These are phyloP conservation scores for Ulota crispa DNA, from an alignment of 225 moss, liverwort and hornwort species.

Conservation along the genomic window DNA sequence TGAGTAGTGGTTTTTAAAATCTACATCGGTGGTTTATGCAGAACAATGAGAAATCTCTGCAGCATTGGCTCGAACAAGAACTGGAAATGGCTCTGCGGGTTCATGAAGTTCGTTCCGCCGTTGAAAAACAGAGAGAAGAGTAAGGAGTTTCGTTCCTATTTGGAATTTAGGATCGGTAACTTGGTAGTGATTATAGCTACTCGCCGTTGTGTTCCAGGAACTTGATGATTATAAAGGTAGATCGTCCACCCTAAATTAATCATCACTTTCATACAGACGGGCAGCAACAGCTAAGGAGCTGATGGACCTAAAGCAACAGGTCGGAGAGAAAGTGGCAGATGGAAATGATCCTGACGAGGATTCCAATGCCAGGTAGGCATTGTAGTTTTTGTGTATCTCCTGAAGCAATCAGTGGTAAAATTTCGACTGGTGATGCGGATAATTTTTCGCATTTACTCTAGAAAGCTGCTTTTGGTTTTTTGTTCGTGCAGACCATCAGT, in stretches of 20 bases:
- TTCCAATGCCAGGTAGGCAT: conserved; percentile 37
- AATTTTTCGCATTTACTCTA: neutral
- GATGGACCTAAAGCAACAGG: conserved; percentile 55
- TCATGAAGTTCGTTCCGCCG: conserved; percentile 86
- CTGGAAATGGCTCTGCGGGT: conserved; percentile 92
- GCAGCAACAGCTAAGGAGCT: conserved; percentile 64
- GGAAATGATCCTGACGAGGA: conserved; percentile 55
- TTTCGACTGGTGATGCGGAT: neutral
- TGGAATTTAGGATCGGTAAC: fast-evolving
- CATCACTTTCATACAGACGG: conserved; percentile 45
- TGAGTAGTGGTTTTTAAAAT: neutral
- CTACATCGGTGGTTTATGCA: neutral
- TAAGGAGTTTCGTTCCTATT: conserved; percentile 27
- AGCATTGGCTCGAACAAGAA: conserved; percentile 94
- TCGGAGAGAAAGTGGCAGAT: conserved; percentile 36
- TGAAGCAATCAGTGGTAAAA: neutral
- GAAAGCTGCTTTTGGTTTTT: neutral
- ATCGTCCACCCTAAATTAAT: neutral
- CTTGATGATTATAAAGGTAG: neutral
- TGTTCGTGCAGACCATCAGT: neutral
- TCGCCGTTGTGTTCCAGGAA: neutral
- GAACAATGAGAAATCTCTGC: conserved; percentile 76
- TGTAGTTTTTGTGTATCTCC: neutral
- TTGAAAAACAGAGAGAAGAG: conserved; percentile 87
- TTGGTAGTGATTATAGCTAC: neutral